Conservation (phyloP, 768 basidiomycete genomes). For the Auriscalpium microsporum region DNA sequence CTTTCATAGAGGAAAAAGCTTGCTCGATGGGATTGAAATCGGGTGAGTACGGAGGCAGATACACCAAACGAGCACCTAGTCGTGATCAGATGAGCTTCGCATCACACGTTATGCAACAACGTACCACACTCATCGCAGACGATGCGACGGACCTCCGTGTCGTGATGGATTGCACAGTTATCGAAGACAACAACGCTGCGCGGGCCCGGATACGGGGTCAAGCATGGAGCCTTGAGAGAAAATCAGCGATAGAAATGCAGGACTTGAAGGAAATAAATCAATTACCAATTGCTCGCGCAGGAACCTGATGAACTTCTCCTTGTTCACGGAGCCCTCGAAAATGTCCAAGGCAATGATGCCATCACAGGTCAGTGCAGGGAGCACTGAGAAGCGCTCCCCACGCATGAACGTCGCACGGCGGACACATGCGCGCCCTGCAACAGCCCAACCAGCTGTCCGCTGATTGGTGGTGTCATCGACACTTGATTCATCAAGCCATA, state of each 20-base stretch:
- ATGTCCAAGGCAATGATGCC: conserved; percentile 12
- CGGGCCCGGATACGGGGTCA: conserved; percentile 28
- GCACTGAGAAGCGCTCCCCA: conserved; percentile 12
- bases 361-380: conserved; percentile 10
- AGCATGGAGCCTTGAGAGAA: conserved; percentile 15
- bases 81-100: not conserved
- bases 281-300: conserved; percentile 17
- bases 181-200: conserved; percentile 31
- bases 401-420: conserved; percentile 3
- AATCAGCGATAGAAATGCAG: not conserved
- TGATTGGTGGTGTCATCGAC: conserved; percentile 11
- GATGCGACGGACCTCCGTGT: conserved; percentile 26
- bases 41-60: not conserved
- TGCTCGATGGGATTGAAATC: too few species aligned
- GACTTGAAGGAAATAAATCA: too few species aligned
- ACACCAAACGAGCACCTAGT: not conserved
- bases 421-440: conserved; percentile 8
- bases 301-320: conserved; percentile 24
- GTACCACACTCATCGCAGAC: conserved; percentile 17
- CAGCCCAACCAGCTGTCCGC: conserved; percentile 5
- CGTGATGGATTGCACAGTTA: conserved; percentile 35
- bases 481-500: conserved; percentile 14
- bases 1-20: too few species aligned
- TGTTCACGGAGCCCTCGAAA: conserved; percentile 25
- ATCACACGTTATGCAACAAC: not conserved